Percentiles rank a stretch among this genome's conserved stretches.
phyloP scores from a whole-genome alignment of 2,329 filamentous ascomycete species.

The Hypoxylon sp. region DNA sequence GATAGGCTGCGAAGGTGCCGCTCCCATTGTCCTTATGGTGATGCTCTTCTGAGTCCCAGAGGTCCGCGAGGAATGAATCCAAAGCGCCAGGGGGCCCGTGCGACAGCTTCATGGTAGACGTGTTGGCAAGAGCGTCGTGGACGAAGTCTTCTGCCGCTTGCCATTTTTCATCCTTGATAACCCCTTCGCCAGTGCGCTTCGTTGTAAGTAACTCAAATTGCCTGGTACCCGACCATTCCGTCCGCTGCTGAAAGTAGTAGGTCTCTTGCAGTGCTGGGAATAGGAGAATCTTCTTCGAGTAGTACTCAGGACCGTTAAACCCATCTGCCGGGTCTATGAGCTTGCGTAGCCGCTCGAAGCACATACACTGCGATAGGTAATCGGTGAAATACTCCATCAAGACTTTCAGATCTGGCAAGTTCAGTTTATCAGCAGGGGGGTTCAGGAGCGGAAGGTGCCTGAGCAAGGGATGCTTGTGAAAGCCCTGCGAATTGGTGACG shows the following conservation, averaged over 20 bases:
- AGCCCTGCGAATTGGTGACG: constrained; percentile 51
- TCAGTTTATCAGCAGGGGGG: constrained; percentile 47
- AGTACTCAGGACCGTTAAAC: constrained; percentile 56
- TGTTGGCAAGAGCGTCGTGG: constrained; percentile 52
- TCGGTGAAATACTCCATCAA: constrained; percentile 51
- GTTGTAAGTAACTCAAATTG: constrained; percentile 54
- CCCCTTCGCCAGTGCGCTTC: constrained; percentile 46
- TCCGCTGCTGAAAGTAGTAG: constrained; percentile 52
- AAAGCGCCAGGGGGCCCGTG: constrained; percentile 52
- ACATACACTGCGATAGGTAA: constrained; percentile 53
- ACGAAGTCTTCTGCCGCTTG: constrained; percentile 52
- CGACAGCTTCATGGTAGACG: constrained; percentile 55
- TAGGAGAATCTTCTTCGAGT: constrained; percentile 53
- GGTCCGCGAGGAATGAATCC: constrained; percentile 52
- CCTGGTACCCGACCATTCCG: constrained; percentile 52
- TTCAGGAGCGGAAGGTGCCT: constrained; percentile 50
- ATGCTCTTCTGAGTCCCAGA: constrained; percentile 55
- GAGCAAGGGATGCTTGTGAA: constrained; percentile 55
- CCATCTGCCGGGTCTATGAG: constrained; percentile 55
- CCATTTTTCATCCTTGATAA: constrained; percentile 49
- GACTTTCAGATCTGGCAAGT: constrained; percentile 46
- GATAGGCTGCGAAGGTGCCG: constrained; percentile 52
- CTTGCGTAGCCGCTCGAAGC: constrained; percentile 54
- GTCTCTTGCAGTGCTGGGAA: constrained; percentile 53
- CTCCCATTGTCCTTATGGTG: constrained; percentile 52